These are phyloP conservation scores for Coniochaeta ligniaria DNA, from an alignment of 2,329 filamentous ascomycete genomes.

Conservation along the genomic window DNA sequence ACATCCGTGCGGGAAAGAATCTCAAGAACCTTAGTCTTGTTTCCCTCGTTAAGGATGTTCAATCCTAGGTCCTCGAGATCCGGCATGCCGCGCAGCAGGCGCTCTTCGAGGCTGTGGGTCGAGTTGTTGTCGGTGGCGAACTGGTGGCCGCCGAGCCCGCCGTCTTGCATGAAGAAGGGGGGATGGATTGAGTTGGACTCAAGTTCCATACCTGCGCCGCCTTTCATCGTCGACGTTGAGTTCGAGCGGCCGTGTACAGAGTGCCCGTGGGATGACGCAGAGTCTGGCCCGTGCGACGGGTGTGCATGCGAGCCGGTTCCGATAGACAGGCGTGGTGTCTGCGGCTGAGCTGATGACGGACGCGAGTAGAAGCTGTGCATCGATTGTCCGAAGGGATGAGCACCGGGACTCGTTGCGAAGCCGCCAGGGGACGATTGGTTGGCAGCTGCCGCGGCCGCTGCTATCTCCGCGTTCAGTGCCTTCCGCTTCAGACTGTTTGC, in stretches of 20 bases:
- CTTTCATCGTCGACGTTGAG: constrained; percentile 16
- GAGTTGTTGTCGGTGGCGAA: constrained; percentile 31
- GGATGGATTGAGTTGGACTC: constrained; percentile 31
- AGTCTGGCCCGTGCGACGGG: constrained; percentile 23
- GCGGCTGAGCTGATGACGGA: constrained; percentile 24
- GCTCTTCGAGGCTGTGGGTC: constrained; percentile 39
- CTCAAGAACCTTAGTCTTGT: constrained; percentile 44
- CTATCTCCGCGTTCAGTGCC: constrained; percentile 51
- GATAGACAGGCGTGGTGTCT: constrained; percentile 25
- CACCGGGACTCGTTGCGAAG: constrained; percentile 25
- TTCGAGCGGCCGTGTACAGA: constrained; percentile 16
- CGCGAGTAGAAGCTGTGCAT: constrained; percentile 25
- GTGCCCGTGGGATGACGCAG: constrained; percentile 25
- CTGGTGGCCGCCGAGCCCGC: constrained; percentile 30
- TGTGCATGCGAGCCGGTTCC: constrained; percentile 24
- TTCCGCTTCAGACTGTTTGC: constrained; percentile 68
- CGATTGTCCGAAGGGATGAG: constrained; percentile 23
- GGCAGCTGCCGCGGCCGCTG: constrained; percentile 27
- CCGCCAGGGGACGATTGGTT: constrained; percentile 7
- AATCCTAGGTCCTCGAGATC: constrained; percentile 30
- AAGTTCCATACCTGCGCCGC: constrained; percentile 30
- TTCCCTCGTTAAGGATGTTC: constrained; percentile 34
- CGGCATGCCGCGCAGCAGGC: constrained; percentile 32
- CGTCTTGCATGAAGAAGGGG: constrained; percentile 31
- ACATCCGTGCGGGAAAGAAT: constrained; percentile 42